Evolutionary conservation across 495 filamentous ascomycete genomes (phyloP), one percentile per base, ranked within the genome.

Genomic region (Talaromyces ruber): DNA sequence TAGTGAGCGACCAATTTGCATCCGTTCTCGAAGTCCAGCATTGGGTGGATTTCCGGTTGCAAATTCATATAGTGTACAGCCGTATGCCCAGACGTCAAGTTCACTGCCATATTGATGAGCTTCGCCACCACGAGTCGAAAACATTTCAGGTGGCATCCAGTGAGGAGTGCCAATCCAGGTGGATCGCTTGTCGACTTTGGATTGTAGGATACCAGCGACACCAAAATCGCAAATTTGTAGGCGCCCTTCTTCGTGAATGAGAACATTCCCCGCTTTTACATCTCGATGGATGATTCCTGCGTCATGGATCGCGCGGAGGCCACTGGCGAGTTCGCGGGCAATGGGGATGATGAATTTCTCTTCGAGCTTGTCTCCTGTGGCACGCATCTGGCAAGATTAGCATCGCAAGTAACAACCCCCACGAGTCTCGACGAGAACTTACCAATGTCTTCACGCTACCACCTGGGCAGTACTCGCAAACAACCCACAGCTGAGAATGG

Each of bases 151-250:
- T 1, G 94, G 89, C 93, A 98, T 97, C 91, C 93, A 98, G 74
- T 97, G 86, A 16, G 90, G 90, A 6, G 94, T 98, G 9, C 94
- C 94, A 51, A 98, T 90, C 71, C 97, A 92, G 0, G 94, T 98
- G 3, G 88, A 88, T 28, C 94, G 80, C 72, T 97, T 98, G 66
- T 94, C 89, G 47, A 85, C 69, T 62, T 89, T 89, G 11, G 84
- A 89, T 65, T 96, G 91, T 45, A 97, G 79, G 60, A 95, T 81
- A 54, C 90, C 93, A 22, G 93, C 90, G 59, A 98, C 91, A 61
- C 94, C 94, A 71, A 98, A 98, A 69, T 98, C 94, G 70, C 94
- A 97, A 25, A 98, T 84, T 68, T 98, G 90, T 11, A 98, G 81
- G 22, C 81, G 81, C 4, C 94, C 94, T 62, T 90, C 84, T 72